Evolutionary conservation across 176 grass and related monocot species (phyloP), one percentile per base, ranked within the genome.

Genomic region (Oryza officinalis): DNA sequence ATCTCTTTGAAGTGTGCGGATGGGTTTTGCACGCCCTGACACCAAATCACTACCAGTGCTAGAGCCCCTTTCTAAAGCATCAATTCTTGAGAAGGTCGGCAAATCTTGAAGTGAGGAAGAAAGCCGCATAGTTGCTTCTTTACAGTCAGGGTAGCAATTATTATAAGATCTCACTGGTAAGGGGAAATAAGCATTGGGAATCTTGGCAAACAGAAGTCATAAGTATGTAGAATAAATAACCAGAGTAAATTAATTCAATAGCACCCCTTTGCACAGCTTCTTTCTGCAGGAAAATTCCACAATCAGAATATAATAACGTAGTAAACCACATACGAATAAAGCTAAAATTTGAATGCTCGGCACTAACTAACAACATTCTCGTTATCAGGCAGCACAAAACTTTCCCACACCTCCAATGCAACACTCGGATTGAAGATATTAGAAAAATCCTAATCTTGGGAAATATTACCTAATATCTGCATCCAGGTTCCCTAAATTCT

Each of bases 51-150:
- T 87, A 67, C 88, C 87, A 80, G 89, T 77, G 40, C 83, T 89
- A 78, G 65, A 71, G 33, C 87, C 87, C 69, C 86, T 83, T 72
- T 96, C 91, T 80, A 80, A 82, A 73, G 74, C 85, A 72, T 98
- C 83, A 64, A 80, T 74, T 92, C 83, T 87, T 60, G 87, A 87
- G 76, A 88, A 94, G 44, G 93, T 90, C 3, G 93, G 91, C 57
- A 98, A 65, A 86, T 98, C 96, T 92, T 96, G 91, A 31, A 93
- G 89, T 75, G 96, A 96, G 23, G 91, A 87, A 10, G 96, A 98
- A 85, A 93, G 79, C 81, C 91, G 91, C 93, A 95, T 96, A 77
- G 46, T 70, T 91, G 65, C 70, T 64, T 27, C 72, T 88, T 54
- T 57, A 47, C 8, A 75, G 59, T 64, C 2, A 8, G 71, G 70